phyloP scores from a whole-genome alignment of 208 protist species.

The Novymonas esmeraldas region DNA sequence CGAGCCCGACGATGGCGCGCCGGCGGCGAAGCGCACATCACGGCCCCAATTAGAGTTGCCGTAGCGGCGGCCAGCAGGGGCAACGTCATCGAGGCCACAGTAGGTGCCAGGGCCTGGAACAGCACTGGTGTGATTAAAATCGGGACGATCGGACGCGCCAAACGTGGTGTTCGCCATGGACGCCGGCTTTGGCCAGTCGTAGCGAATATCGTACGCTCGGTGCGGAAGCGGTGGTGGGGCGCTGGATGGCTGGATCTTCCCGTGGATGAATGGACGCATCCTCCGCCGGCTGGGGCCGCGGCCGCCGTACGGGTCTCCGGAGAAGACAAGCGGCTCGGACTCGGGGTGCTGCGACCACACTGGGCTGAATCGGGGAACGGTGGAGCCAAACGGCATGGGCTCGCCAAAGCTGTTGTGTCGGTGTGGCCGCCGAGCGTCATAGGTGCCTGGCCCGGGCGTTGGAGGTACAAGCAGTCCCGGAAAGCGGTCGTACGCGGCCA shows the following conservation, averaged over 20 bases:
- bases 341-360: conserved; percentile 19
- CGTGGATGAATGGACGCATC: conserved; percentile 35
- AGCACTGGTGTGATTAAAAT: conserved; percentile 9
- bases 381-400: conserved; percentile 65
- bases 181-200: conserved; percentile 73
- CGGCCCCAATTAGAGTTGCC: conserved; percentile 55
- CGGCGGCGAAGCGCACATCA: conserved; percentile 64
- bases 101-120: conserved; percentile 65
- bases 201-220: conserved; percentile 63
- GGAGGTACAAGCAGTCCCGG: conserved; percentile 8
- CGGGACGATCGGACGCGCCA: conserved; percentile 41
- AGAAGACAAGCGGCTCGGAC: conserved; percentile 21
- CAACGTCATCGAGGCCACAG: conserved; percentile 15
- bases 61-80: conserved; percentile 5
- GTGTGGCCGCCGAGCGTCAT: conserved; percentile 36
- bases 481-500: conserved; percentile 56
- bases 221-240: conserved; percentile 22
- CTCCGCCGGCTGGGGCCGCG: conserved; percentile 3
- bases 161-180: conserved; percentile 52
- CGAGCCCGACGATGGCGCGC: conserved; percentile 12
- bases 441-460: conserved; percentile 69
- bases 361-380: conserved; percentile 60
- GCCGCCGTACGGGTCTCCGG: conserved; percentile 15
- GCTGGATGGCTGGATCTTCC: conserved; percentile 33
- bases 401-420: conserved; percentile 47